These are phyloP conservation scores for Decorospora gaudefroyi DNA, from an alignment of 2,329 filamentous ascomycete species.

Conservation along the genomic window DNA sequence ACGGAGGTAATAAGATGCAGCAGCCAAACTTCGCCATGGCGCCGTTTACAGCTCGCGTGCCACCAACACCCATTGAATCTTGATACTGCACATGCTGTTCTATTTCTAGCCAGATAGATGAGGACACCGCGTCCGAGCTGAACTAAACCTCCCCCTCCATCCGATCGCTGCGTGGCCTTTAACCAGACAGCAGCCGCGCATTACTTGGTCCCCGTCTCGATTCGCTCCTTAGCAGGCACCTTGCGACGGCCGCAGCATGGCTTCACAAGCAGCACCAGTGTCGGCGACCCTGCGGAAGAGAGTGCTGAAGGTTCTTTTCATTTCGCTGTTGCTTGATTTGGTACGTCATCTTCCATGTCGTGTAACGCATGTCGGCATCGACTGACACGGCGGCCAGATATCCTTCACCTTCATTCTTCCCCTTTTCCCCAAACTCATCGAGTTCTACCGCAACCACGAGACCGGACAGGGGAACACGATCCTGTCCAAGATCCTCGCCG, in stretches of 20 bases:
- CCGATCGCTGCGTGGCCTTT: slow-evolving; percentile 22
- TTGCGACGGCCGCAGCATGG: slow-evolving; percentile 19
- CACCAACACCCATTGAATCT: slow-evolving; percentile 12
- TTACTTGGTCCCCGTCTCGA: slow-evolving; percentile 15
- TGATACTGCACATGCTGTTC: slow-evolving; percentile 14
- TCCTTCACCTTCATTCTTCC: slow-evolving; percentile 99
- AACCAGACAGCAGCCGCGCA: slow-evolving; percentile 19
- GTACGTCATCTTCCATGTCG: slow-evolving; percentile 58
- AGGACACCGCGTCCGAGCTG: slow-evolving; percentile 13
- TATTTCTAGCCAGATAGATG: slow-evolving; percentile 24
- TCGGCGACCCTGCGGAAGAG: slow-evolving; percentile 66
- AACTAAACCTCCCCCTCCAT: slow-evolving; percentile 19
- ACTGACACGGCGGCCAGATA: slow-evolving; percentile 62
- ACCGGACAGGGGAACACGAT: slow-evolving; percentile 63
- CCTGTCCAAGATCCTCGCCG: slow-evolving; percentile 76
- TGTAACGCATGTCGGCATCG: slow-evolving; percentile 6
- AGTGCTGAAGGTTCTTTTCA: slow-evolving; percentile 84
- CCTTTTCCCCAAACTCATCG: slow-evolving; percentile 90
- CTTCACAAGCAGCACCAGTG: slow-evolving; percentile 41
- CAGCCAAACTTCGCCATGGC: slow-evolving; percentile 22
- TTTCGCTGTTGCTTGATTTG: slow-evolving; percentile 86
- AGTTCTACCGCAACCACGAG: slow-evolving; percentile 92
- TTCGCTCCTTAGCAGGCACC: slow-evolving; percentile 1
- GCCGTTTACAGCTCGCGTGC: slow-evolving; percentile 15
- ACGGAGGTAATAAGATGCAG: slow-evolving; percentile 11